These are phyloP conservation scores for Aaosphaeria arxii DNA, from an alignment of 2,329 filamentous ascomycete species.

Conservation along the genomic window DNA sequence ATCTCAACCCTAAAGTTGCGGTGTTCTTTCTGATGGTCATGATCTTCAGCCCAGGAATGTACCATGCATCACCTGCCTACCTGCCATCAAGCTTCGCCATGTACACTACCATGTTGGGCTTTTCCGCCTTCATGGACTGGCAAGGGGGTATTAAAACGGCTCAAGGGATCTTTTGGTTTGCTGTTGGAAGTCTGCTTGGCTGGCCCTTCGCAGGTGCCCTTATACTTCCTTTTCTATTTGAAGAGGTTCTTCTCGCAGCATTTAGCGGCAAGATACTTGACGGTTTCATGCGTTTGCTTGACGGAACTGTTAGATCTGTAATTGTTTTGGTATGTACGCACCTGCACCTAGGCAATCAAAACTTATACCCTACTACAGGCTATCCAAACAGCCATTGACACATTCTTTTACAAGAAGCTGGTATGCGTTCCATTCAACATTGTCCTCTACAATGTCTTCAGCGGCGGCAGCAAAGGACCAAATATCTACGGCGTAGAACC, in stretches of 20 bases:
- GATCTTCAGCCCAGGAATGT: conserved; percentile 83
- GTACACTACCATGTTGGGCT: conserved; percentile 85
- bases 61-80: conserved; percentile 83
- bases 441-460: conserved; percentile 92
- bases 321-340: conserved; percentile 62
- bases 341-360: background rate
- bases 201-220: conserved; percentile 93
- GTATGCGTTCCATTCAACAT: conserved; percentile 87
- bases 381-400: conserved; percentile 69
- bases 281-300: conserved; percentile 58
- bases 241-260: conserved; percentile 63
- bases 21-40: conserved; percentile 78
- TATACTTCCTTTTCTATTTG: conserved; percentile 73
- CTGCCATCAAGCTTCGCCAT: conserved; percentile 95
- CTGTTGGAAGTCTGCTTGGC: conserved; percentile 77
- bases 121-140: conserved; percentile 90
- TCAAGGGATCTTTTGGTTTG: conserved; percentile 86
- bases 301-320: conserved; percentile 65
- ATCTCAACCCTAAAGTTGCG: conserved; percentile 78
- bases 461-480: conserved; percentile 71
- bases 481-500: conserved; percentile 94
- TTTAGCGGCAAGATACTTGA: conserved; percentile 58
- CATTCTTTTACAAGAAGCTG: conserved; percentile 79
- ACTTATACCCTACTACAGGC: conserved; percentile 45
- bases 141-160: conserved; percentile 74